A percentile compares a stretch with the other conserved stretches of the same genome.
Evolutionary conservation across 345 rosid genomes (phyloP).

Genomic region (Orychophragmus violaceus): DNA sequence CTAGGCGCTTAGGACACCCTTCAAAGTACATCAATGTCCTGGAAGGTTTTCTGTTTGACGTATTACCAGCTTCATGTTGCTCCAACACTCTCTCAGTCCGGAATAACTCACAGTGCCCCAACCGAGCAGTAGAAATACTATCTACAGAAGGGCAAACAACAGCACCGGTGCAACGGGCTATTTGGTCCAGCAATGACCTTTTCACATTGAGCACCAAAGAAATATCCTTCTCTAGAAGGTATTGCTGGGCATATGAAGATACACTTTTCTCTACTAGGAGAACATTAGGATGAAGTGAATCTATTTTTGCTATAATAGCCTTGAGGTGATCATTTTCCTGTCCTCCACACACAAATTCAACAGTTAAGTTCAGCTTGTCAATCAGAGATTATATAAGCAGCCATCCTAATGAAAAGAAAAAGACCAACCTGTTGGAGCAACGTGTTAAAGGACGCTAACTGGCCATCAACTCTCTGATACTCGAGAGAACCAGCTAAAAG

Average conservation of each 20-base stretch:
- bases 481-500: slow-evolving; percentile 93
- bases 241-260: slow-evolving; percentile 77
- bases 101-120: slow-evolving; percentile 90
- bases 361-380: background rate
- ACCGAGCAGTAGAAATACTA: slow-evolving; percentile 45
- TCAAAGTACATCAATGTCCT: slow-evolving; percentile 97
- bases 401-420: background rate
- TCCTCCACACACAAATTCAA: slow-evolving; percentile 11
- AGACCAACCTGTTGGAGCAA: slow-evolving; percentile 73
- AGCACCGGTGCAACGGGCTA: slow-evolving; percentile 93
- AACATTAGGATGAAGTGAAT: slow-evolving; percentile 89
- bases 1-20: slow-evolving; percentile 97
- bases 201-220: slow-evolving; percentile 89
- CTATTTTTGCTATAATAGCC: slow-evolving; percentile 72
- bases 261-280: slow-evolving; percentile 91
- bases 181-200: slow-evolving; percentile 72
- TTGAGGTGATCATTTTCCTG: slow-evolving; percentile 92
- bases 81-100: slow-evolving; percentile 66
- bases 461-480: slow-evolving; percentile 71
- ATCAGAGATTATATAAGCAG: background rate
- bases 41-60: slow-evolving; percentile 63
- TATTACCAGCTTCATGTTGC: slow-evolving; percentile 63
- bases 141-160: slow-evolving; percentile 63
- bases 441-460: slow-evolving; percentile 84
- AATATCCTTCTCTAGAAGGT: slow-evolving; percentile 79